Evolutionary conservation across 2,329 filamentous ascomycete species (phyloP), one percentile per base, ranked within the genome.

Genomic region (Laburnicola sp.): DNA sequence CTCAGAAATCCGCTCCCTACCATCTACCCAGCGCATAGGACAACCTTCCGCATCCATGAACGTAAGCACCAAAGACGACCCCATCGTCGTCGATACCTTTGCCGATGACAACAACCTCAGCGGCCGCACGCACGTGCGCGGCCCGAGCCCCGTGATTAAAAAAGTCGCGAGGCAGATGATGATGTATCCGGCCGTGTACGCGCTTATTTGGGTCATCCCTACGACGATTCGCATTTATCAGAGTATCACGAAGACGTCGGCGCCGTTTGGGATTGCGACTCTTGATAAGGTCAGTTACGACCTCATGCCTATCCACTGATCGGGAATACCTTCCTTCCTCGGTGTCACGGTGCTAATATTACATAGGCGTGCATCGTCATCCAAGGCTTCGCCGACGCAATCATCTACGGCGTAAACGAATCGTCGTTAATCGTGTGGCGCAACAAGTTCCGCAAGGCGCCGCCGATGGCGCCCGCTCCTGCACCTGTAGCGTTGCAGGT

Each of bases 81-180:
- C 45, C n/a, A 36, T 37, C 6, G 50, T 55, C 26, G 27, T 53
- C 22, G 47, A 51, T 39, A 39, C 39, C 37, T 37, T 49, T 40
- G 41, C 30, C 2, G 38, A 50, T 43, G 40, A 34, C 1, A 48
- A 23, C 6, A 31, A 31, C 4, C 38, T 32, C 28, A 68, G 28
- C 63, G 68, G 56, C 53, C 53, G 43, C 54, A 65, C 51, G 6
- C 53, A 58, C 40, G 25, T 26, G 4, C 16, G 50, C 8, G 43
- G 40, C 26, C 51, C 51, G 11, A 58, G 10, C 25, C 52, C 45
- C 38, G 22, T 54, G 27, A 46, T 54, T 8, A 44, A 57, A 21
- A 51, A 74, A 69, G 67, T 75, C 35, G 74, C 74, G 0, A 70
- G 73, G 27, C 68, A 74, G 36, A 76, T 77, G 74, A 70, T 76